Evolutionary conservation across 179 eudicot species (phyloP).

Genomic region (Silene noctiflora): DNA sequence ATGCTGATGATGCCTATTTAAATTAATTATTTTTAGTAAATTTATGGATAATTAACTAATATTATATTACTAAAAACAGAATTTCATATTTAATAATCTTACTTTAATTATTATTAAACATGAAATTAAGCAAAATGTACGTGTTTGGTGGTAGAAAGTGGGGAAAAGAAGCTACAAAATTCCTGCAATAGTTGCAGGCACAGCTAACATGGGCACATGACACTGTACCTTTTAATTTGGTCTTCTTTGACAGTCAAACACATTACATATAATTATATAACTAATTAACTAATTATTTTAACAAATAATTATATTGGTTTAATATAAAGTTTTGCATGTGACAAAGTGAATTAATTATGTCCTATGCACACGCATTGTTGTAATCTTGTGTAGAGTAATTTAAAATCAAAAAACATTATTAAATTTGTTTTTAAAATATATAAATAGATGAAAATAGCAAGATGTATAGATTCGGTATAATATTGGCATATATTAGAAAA

Average conservation of each 20-base stretch:
- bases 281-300: not conserved
- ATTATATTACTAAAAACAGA: not conserved
- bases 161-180: conserved; percentile 4
- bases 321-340: not conserved
- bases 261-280: not conserved
- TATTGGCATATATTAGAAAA: not conserved
- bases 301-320: not conserved
- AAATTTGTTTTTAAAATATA: too few species aligned
- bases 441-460: not conserved
- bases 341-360: not conserved
- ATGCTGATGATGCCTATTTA: conserved; percentile 82
- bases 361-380: conserved; percentile 10
- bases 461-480: not conserved
- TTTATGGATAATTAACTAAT: too few species aligned
- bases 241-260: conserved; percentile 3
- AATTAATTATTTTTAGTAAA: not conserved
- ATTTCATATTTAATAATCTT: not conserved
- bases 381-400: not conserved
- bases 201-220: conserved; percentile 12
- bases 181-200: conserved; percentile 9
- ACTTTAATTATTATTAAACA: not conserved
- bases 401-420: not conserved
- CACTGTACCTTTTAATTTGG: not conserved
- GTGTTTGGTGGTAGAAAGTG: conserved; percentile 12
- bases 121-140: not conserved